Base-by-base conservation (phyloP, 345 rosid genomes). In the Hirschfeldia incana region DNA sequence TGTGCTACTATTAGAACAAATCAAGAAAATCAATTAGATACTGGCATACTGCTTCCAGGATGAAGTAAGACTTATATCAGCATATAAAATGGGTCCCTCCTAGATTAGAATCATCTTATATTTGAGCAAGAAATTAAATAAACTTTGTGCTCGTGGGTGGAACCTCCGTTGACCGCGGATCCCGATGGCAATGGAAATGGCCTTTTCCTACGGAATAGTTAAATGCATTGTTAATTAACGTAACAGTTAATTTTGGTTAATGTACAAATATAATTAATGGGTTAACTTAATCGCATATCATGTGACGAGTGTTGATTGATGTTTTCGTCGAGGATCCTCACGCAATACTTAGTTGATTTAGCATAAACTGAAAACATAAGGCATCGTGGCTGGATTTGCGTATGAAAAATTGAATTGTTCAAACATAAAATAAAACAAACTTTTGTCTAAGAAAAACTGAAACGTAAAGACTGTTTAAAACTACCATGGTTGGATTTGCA, bases 81-180 rank as follows among this genome's bases (percentile, higher is more conserved):
- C n/a, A 33, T 61, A 70, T 46, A 46, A 78, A 55, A 58, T 29
- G 42, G 5, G 72, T 29, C 12, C 51, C 15, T 6, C 1, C 34
- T 21, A 67, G 9, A 67, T 34, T 60, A 46, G 69, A 78, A 44
- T 44, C 77, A 32, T 74, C 73, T n/a, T 57, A 72, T 26, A 72
- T 21, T 58, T 65, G 69, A 10, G 69, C 37, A 51, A 44, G 2
- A 65, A 44, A 59, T 5, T 46, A 60, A 44, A 74, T n/a, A 30
- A 58, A 67, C 51, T 39, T 61, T 67, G 26, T 80, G 79, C 76
- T 74, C 76, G 79, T 74, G 83, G 72, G 79, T 74, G 79, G 83
- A 70, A 80, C 80, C 46, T 70, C 73, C 83, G 76, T 80, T 80
- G 83, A 80, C 83, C 83, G 76, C 34, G 76, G 80, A 80, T 80